Conservation (phyloP, 83 land plant genomes). For the Picea abies region DNA sequence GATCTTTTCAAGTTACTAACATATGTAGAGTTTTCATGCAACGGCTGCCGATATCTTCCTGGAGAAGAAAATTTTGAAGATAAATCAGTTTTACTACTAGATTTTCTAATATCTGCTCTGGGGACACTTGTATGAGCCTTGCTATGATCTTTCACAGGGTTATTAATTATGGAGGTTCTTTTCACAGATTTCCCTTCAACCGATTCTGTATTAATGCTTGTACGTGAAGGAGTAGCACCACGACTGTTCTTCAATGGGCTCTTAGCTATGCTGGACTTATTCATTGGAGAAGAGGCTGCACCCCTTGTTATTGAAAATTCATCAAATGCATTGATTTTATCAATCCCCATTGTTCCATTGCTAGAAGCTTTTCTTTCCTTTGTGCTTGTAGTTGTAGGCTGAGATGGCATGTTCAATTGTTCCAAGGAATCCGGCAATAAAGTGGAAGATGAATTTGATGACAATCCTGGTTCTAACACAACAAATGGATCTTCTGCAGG, state of each 20-base stretch:
- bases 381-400: constrained; percentile 26
- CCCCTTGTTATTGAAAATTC: constrained; percentile 36
- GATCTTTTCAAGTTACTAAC: background rate
- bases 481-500: constrained; percentile 65
- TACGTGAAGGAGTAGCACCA: constrained; percentile 15
- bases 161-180: constrained; percentile 10
- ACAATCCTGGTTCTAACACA: constrained; percentile 41
- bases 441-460: constrained; percentile 32
- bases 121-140: background rate
- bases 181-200: constrained; percentile 21
- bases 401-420: constrained; percentile 34
- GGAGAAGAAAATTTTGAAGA: constrained; percentile 16
- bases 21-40: constrained; percentile 16
- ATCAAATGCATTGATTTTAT: constrained; percentile 37
- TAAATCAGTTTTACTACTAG: background rate
- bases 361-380: constrained; percentile 28
- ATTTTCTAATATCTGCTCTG: too few relatives aligned
- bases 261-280: constrained; percentile 28
- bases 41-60: constrained; percentile 6
- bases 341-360: constrained; percentile 38
- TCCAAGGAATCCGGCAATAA: constrained; percentile 43
- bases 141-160: constrained; percentile 12
- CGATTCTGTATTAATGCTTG: constrained; percentile 26
- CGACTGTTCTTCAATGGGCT: constrained; percentile 22
- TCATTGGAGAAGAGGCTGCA: constrained; percentile 32